Evolutionary conservation across 192 early-diverging fungal genomes (phyloP), one percentile per base, ranked within the genome.

Genomic region (Chytriomyces confervae): DNA sequence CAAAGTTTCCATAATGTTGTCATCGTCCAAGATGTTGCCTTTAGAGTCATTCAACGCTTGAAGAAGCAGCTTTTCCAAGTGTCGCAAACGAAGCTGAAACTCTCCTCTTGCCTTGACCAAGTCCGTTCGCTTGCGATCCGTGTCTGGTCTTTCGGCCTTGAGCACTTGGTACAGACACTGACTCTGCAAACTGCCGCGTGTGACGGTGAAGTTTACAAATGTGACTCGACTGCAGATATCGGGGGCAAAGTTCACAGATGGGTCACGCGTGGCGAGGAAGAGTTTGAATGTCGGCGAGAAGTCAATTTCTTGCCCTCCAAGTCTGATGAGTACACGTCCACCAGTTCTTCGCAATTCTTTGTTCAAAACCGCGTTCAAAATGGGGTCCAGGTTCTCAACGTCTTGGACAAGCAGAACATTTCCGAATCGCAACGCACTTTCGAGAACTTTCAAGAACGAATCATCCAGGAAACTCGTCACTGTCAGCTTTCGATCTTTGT

Each of bases 121-220:
- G 68, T 97, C 97, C 8, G 92, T 93, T 49, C 98, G 91, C 76
- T 95, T 94, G 72, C 89, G 84, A 75, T 99, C 98, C 5, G 96
- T 95, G 82, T 99, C 98, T 1, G 98, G 96, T 51, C 97, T 84
- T 86, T 98, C 96, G 53, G 91, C 91, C 72, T 95, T 95, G 80
- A 99, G 90, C 5, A 98, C 96, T 84, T 95, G 92, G 78, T 95
- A 93, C 82, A 99, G 85, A 84, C 98, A 98, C 86, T 99, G 98
- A 74, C 93, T 95, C 83, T 98, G 96, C 70, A 99, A 85, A 84
- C 95, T 96, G 50, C 93, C 91, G 29, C 96, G 91, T 16, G 98
- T 99, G 18, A 99, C 94, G 0, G 97, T 97, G 79, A 99, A 99
- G 91, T 99, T 99, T 61, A 99, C 96, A 86, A 99, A 97, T 2